Evolutionary conservation across 2,329 filamentous ascomycete species (phyloP), one percentile per base, ranked within the genome.

Genomic region (Fusarium tanahbumbuense): DNA sequence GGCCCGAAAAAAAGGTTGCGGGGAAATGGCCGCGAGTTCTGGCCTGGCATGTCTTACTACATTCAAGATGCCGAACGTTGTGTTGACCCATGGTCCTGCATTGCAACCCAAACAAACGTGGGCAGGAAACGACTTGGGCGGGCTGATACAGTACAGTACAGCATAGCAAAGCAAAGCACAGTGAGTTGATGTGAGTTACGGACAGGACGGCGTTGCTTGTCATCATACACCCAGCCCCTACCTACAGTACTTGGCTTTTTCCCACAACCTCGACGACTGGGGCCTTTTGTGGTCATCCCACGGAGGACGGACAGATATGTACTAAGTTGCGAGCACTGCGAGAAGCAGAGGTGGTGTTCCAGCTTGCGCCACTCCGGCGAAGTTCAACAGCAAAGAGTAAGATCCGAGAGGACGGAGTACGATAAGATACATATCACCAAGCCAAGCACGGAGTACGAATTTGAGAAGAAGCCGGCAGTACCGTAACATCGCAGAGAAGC

Each of bases 71-170:
- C 54, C 53, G 54, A 47, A 64, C 49, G 48, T 50, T 57, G 53
- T 56, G 53, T 44, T 57, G 53, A 53, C 16, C 64, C 54, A 45
- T 45, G 27, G 52, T 30, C 46, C 22, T 59, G 41, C 52, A 50
- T 40, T 70, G 49, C 50, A 67, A 64, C 61, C 56, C 40, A 56
- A 59, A 66, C 67, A 67, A 56, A 59, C 41, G 57, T 70, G 62
- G 47, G 27, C 47, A 48, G 45, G 52, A 56, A 71, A 52, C 34
- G 28, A 25, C 56, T 49, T 34, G n/a, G 40, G 48, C 44, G 41
- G 34, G 32, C 37, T 30, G 46, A 57, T 25, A 30, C 27, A 60
- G 34, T 16, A 37, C 47, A 27, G 28, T 22, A 50, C 28, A 41
- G 18, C 28, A 60, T 12, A 30, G 16, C 27, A 60, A 15, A 44